Conservation (phyloP, 176 grass and related monocot genomes). For the Avena atlantica region DNA sequence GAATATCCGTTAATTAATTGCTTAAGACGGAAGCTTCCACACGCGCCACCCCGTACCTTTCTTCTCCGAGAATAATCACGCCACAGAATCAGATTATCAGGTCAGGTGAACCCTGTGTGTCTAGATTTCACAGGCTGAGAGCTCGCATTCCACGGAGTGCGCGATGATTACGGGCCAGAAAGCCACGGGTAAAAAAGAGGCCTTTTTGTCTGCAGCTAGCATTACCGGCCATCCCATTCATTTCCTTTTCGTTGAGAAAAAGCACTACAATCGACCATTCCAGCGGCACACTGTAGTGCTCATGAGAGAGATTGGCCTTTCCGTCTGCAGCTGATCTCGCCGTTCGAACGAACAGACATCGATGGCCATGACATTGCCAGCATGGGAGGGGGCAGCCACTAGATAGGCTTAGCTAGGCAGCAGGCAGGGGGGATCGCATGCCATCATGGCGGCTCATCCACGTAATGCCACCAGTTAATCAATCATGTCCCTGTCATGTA, state of each 20-base stretch:
- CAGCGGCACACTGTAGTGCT: not conserved
- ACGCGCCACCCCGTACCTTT: not conserved
- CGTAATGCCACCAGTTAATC: not conserved
- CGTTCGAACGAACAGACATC: not conserved
- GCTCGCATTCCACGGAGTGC: not conserved
- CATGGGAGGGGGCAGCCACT: conserved; percentile 17
- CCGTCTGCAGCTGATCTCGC: not conserved
- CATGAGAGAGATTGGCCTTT: not conserved
- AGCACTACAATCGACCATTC: not conserved
- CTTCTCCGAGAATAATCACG: conserved; percentile 2
- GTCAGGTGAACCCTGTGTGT: conserved; percentile 10
- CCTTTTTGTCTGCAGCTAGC: too few relatives aligned
- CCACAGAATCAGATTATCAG: not conserved
- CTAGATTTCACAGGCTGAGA: not conserved
- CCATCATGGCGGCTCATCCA: not conserved
- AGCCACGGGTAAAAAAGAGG: conserved; percentile 5
- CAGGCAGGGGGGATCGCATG: not conserved
- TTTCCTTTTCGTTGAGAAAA: too few relatives aligned
- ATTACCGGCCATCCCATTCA: too few relatives aligned
- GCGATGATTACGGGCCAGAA: conserved; percentile 29
- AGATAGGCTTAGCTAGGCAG: not conserved
- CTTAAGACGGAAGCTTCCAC: not conserved
- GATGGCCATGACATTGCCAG: not conserved
- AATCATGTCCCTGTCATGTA: not conserved
- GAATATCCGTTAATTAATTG: not conserved